Conservation (phyloP, 495 filamentous ascomycete genomes). For the Penicillium maclennaniae region DNA sequence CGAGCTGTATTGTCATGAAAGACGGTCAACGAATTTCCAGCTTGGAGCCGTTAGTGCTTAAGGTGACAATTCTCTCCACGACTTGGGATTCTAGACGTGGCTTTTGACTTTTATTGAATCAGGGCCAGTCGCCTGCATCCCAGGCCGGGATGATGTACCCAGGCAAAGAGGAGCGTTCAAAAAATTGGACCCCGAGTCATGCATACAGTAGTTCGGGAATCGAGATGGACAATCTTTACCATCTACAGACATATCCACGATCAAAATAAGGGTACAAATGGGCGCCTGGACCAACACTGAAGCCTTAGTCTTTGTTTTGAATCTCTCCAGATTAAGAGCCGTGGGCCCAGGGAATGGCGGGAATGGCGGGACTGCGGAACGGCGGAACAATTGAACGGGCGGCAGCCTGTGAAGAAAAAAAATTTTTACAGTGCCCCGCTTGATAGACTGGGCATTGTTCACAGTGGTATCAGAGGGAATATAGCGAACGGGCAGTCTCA, state of each 20-base stretch:
- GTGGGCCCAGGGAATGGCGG: not conserved
- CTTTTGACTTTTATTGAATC: not conserved
- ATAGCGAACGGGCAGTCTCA: conserved; percentile 5
- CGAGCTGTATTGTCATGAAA: not conserved
- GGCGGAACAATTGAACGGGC: conserved; percentile 3
- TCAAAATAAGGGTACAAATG: not conserved
- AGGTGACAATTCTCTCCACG: not conserved
- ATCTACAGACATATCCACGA: not conserved
- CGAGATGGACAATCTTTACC: not conserved
- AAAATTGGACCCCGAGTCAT: not conserved
- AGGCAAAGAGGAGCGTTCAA: no score
- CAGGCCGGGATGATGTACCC: no score
- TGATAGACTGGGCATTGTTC: conserved; percentile 9
- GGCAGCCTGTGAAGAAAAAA: not conserved
- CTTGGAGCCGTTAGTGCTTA: conserved; percentile 2
- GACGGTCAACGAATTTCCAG: conserved; percentile 8
- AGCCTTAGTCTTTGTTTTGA: not conserved
- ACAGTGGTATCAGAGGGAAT: not conserved
- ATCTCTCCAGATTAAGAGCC: not conserved
- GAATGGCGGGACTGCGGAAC: not conserved
- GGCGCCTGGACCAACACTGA: not conserved
- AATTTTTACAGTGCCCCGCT: conserved; percentile 18
- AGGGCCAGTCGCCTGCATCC: not conserved
- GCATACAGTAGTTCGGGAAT: not conserved
- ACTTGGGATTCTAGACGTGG: not conserved